Conservation (phyloP, 140 eudicot species). For the Anethum foeniculum region DNA sequence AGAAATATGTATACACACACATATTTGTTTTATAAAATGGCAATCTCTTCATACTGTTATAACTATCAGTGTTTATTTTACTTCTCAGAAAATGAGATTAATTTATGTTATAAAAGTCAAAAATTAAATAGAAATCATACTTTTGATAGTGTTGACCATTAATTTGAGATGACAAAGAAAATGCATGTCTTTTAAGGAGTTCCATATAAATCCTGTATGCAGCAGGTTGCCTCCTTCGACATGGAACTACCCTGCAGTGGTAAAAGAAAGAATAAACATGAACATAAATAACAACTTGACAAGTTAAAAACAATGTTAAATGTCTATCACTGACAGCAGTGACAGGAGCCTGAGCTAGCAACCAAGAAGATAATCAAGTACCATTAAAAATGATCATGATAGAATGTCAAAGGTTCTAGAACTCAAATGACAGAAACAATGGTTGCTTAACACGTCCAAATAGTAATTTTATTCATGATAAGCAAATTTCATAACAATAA, state of each 20-base stretch:
- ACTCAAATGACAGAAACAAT: neutral
- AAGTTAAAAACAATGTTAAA: neutral
- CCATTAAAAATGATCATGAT: neutral
- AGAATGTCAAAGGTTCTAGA: neutral
- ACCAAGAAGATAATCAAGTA: neutral
- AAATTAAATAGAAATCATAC: constrained; percentile 51
- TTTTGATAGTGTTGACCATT: constrained; percentile 57
- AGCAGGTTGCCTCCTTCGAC: constrained; percentile 64
- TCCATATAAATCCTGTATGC: constrained; percentile 89
- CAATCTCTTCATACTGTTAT: too few species aligned
- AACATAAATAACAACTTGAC: neutral
- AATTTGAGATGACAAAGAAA: constrained; percentile 56
- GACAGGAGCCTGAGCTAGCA: neutral
- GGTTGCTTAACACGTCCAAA: neutral
- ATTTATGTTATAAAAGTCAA: too few species aligned
- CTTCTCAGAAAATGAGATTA: neutral
- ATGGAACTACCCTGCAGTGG: constrained; percentile 59
- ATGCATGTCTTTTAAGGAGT: constrained; percentile 68
- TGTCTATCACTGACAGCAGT: neutral
- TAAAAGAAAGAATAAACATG: neutral
- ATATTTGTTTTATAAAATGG: too few species aligned
- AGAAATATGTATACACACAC: neutral
- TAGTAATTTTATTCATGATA: neutral
- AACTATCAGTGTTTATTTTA: neutral
- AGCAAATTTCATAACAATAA: neutral